Evolutionary conservation across 108 stramenopile genomes (phyloP).

Genomic region (Mayamaea pseudoterrestris): DNA sequence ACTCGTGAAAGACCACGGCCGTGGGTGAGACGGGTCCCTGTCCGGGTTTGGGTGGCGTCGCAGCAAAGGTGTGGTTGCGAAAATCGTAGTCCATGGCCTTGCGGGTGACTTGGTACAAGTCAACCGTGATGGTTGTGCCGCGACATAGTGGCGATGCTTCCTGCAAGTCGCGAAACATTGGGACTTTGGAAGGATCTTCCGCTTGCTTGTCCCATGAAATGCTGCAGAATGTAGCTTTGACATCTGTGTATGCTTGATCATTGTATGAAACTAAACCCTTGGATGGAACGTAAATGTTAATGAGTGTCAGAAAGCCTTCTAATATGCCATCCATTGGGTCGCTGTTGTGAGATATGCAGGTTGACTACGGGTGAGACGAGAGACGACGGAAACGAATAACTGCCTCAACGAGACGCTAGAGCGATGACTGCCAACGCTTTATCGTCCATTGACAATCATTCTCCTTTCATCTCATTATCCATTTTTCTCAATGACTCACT

Average conservation of each 20-base stretch:
- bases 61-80: slow-evolving; percentile 1
- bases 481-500: slow-evolving; percentile 12
- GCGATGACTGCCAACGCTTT: no score
- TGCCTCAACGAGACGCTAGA: no score
- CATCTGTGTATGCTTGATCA: slow-evolving; percentile 13
- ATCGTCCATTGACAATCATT: no score
- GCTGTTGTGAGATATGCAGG: slow-evolving; percentile 8
- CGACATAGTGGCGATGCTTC: slow-evolving; percentile 16
- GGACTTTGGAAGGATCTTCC: slow-evolving; percentile 29
- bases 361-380: no score
- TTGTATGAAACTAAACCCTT: background rate
- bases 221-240: slow-evolving; percentile 38
- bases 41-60: background rate
- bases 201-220: slow-evolving; percentile 55
- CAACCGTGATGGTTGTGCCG: slow-evolving; percentile 14
- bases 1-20: slow-evolving; percentile 92
- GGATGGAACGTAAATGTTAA: slow-evolving; percentile 10
- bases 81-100: slow-evolving; percentile 30
- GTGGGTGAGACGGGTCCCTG: slow-evolving; percentile 13
- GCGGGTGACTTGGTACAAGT: slow-evolving; percentile 25
- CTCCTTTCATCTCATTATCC: no score
- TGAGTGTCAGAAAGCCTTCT: slow-evolving; percentile 21
- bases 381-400: no score
- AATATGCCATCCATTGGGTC: slow-evolving; percentile 15
- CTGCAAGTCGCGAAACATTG: slow-evolving; percentile 38